These are phyloP conservation scores for Globisporangium mamillatum DNA, from an alignment of 352 stramenopile genomes.

Conservation along the genomic window DNA sequence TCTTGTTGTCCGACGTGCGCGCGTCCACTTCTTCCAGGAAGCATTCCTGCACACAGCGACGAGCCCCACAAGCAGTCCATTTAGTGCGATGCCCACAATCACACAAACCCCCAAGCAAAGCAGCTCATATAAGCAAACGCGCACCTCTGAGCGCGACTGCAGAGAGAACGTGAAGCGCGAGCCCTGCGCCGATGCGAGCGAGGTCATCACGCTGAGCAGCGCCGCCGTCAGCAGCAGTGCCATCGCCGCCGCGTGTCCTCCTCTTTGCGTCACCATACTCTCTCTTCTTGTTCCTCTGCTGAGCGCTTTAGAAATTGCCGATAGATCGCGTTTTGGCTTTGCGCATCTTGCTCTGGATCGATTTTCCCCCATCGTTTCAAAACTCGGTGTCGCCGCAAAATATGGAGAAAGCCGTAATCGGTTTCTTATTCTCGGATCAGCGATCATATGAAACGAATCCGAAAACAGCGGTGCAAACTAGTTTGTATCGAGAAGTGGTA, in stretches of 20 bases:
- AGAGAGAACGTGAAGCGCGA: slow-evolving; percentile 56
- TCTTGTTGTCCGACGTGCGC: slow-evolving; percentile 49
- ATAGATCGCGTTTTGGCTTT: slow-evolving; percentile 9
- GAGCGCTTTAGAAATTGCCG: not conserved
- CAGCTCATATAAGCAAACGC: not conserved
- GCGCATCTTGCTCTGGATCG: not conserved
- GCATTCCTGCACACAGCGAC: slow-evolving; percentile 35
- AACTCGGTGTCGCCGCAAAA: too few relatives aligned
- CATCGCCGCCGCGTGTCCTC: slow-evolving; percentile 14
- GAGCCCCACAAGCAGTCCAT: not conserved
- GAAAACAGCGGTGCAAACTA: too few relatives aligned
- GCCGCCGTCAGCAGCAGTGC: slow-evolving; percentile 14
- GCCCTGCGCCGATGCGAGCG: slow-evolving; percentile 18
- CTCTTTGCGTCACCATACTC: slow-evolving; percentile 8
- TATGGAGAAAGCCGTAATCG: too few relatives aligned
- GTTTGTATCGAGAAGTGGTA: too few relatives aligned
- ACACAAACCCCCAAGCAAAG: not conserved
- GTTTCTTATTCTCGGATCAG: too few relatives aligned
- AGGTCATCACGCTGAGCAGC: slow-evolving; percentile 19
- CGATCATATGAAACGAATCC: too few relatives aligned
- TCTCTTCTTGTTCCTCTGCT: not conserved
- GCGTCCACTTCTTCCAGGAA: slow-evolving; percentile 59
- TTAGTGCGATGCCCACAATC: not conserved
- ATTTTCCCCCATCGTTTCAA: too few relatives aligned
- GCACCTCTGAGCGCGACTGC: slow-evolving; percentile 35